Evolutionary conservation across 371 early-diverging fungal species (phyloP).

Genomic region (Mucor racemosus): DNA sequence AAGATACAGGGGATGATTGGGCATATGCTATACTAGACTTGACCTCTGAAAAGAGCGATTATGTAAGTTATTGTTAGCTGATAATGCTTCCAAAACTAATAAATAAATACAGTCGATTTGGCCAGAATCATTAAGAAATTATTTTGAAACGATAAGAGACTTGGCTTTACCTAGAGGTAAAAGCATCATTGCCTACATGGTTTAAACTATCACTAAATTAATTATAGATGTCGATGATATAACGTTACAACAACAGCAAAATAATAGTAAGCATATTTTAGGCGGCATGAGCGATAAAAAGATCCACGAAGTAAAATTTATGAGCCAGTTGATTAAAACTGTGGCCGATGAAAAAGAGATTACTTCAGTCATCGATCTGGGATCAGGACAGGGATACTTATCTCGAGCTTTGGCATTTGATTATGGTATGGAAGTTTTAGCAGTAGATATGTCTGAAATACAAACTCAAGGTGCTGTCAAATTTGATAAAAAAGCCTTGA

Average conservation of each 20-base stretch:
- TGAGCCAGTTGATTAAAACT: slow-evolving; percentile 59
- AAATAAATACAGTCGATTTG: slow-evolving; percentile 22
- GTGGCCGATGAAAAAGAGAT: slow-evolving; percentile 51
- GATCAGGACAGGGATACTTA: slow-evolving; percentile 80
- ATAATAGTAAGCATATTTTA: slow-evolving; percentile 29
- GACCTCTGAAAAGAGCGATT: slow-evolving; percentile 23
- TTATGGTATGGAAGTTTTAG: slow-evolving; percentile 73
- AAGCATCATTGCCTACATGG: too few relatives aligned
- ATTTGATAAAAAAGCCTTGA: slow-evolving; percentile 62
- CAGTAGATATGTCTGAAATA: slow-evolving; percentile 76
- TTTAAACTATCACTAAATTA: background rate
- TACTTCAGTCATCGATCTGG: slow-evolving; percentile 66
- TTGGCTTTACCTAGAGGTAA: slow-evolving; percentile 29
- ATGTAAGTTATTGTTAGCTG: slow-evolving; percentile 12
- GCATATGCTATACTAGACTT: slow-evolving; percentile 22
- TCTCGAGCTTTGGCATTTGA: slow-evolving; percentile 76
- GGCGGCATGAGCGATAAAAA: slow-evolving; percentile 84
- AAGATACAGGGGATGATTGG: slow-evolving; percentile 30
- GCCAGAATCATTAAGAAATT: slow-evolving; percentile 24
- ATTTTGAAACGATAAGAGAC: slow-evolving; percentile 19
- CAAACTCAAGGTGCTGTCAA: slow-evolving; percentile 84
- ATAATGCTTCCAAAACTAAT: background rate
- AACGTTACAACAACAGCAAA: background rate
- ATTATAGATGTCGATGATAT: background rate
- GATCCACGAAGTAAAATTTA: slow-evolving; percentile 69